Evolutionary conservation across 106 monocot species (phyloP).

Genomic region (Acanthochlamys bracteata): DNA sequence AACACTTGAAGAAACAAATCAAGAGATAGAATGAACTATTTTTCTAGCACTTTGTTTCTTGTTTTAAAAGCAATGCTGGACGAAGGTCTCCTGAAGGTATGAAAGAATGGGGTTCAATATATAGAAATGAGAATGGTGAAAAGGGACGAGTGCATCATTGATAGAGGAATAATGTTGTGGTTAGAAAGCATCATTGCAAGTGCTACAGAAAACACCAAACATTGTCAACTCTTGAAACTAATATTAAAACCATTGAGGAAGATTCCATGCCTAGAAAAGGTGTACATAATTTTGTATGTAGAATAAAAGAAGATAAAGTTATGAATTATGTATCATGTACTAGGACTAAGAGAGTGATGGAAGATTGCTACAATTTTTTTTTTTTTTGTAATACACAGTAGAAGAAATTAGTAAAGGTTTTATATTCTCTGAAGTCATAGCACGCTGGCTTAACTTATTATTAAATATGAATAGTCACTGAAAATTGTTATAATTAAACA

Average conservation of each 20-base stretch:
- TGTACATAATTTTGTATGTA: neutral
- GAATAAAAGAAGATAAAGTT: neutral
- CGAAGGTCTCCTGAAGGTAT: neutral
- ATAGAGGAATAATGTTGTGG: neutral
- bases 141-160: neutral
- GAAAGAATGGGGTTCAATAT: conserved; percentile 11
- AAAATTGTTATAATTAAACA: neutral
- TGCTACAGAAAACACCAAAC: conserved; percentile 1
- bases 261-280: neutral
- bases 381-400: neutral
- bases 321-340: neutral
- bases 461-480: neutral
- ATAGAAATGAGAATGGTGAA: neutral
- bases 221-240: neutral
- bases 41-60: neutral
- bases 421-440: neutral
- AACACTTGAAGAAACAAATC: neutral
- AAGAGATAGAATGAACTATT: neutral
- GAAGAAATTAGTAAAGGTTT: neutral
- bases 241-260: neutral
- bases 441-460: conserved; percentile 1
- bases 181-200: conserved; percentile 6
- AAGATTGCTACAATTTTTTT: neutral
- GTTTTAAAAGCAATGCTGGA: neutral
- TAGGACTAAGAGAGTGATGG: no score